Percentiles rank a stretch among this genome's conserved stretches.
Evolutionary conservation across 2,329 filamentous ascomycete species (phyloP).

Genomic region (Xylaria sp.): DNA sequence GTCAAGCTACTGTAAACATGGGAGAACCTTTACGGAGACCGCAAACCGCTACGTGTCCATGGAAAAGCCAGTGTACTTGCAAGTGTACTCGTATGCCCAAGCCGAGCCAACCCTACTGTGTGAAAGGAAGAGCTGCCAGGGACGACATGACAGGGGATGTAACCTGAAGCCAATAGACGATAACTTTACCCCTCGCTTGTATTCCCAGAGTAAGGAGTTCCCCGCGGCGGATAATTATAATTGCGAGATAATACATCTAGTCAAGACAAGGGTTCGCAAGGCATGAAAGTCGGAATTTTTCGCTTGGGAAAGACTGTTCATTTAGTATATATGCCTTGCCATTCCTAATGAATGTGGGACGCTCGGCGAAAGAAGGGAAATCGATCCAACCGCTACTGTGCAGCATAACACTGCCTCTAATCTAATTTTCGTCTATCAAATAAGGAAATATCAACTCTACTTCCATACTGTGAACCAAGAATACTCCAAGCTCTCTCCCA

Average conservation of each 20-base stretch:
- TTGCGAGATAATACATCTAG: neutral
- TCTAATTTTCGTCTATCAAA: slow-evolving; percentile 32
- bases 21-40: neutral
- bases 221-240: neutral
- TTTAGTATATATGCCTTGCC: slow-evolving; percentile 17
- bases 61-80: no score
- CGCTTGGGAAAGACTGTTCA: slow-evolving; percentile 8
- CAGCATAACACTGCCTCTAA: slow-evolving; percentile 18
- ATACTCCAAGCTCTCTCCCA: neutral
- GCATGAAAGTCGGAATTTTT: neutral
- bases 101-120: neutral
- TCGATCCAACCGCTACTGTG: slow-evolving; percentile 3
- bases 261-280: neutral
- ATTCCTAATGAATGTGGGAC: slow-evolving; percentile 5
- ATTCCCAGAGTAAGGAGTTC: neutral
- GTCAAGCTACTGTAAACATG: neutral
- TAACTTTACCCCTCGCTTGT: neutral
- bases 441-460: slow-evolving; percentile 8
- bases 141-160: neutral
- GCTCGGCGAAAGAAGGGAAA: slow-evolving; percentile 23
- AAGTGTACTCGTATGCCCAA: no score
- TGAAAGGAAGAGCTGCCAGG: neutral
- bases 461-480: slow-evolving; percentile 10
- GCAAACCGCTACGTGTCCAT: neutral
- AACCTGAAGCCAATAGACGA: neutral